Base-by-base conservation (phyloP, 306 rosid genomes). In the Vachellia pachyceras region DNA sequence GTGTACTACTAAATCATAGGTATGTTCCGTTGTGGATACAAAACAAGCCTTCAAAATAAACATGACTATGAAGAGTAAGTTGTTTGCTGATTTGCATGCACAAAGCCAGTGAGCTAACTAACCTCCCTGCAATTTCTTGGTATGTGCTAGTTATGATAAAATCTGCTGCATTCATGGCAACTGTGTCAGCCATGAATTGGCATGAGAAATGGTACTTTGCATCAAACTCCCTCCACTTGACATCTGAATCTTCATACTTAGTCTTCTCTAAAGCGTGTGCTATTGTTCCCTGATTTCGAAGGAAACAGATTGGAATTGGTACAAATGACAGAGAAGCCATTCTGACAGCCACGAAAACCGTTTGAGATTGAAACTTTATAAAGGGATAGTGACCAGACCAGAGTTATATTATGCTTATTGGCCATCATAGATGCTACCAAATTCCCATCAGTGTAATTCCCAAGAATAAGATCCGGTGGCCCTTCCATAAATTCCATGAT, bases 101-200 rank as follows among this genome's bases (percentile, higher is more conserved):
- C 40, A 13, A 73, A 23, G 58, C 47, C 45, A 40, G 40, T 55
- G 45, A 49, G 17, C 88, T 70, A 81, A 92, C 88, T 70, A 81
- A 92, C 97, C 97, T 91, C 89, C 98, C 97, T 3, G 97, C 95
- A 80, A 92, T 94, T 82, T 94, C 97, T 69, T 94, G 98, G 84
- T 82, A 94, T 73, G 97, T 92, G 85, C 98, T 92, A 25, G 97
- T 90, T 74, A 94, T 91, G 72, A 94, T 78, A 81, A 94, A 94
- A 83, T 94, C 98, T 3, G 98, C 82, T 20, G 97, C 95, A 79
- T 94, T 94, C 98, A 94, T 94, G 0, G 97, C 90, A 39, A 95
- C 88, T 60, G 93, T 89, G 69, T 95, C 97, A 15, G 97, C 97
- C 25, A 89, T 86, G 74, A 95, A 91, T 82, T 94, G 98, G 79